Base-by-base conservation (phyloP, 2,329 filamentous ascomycete genomes). In the Fonsecaea erecta region DNA sequence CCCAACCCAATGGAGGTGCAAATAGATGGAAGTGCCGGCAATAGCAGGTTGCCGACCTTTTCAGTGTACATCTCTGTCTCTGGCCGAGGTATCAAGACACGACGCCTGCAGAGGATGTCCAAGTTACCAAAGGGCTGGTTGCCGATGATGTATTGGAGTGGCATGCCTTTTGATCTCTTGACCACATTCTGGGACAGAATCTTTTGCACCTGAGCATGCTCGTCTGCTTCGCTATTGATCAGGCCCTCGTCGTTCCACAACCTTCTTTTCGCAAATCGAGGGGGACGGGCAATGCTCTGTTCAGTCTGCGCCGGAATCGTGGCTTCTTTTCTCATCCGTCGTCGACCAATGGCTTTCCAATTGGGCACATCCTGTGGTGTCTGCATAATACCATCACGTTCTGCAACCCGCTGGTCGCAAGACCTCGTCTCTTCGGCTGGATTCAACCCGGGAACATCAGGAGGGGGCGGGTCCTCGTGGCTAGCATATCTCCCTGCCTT, bases 111-210 rank as follows among this genome's bases (percentile, higher is more conserved):
- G 61, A 84, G 79, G 52, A 99, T 90, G 48, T 97, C 90, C 16
- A 98, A 78, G 3, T 86, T 80, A 0, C 93, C 94, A 78, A 99
- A 98, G 1, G 90, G 95, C 75, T 97, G 93, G 4, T 88, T 88
- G 2, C 93, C 93, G 1, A 99, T 80, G 24, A 98, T 84, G 75
- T 98, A 98, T 76, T 98, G 95, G 35, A 99, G 78, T 1, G 95
- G 95, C 64, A 88, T 85, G 0, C 92, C 92, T n/a, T 71, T 76
- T 2, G 82, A 78, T 64, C 86, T 79, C 75, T 71, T 21, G 59
- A 58, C 60, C 78, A 83, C 73, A 80, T 76, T 60, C 24, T 52
- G 18, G 11, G 54, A 16, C n/a, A 59, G 26, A 28, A 60, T 12
- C 46, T 52, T 52, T 21, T 60, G 43, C 34, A 48, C 40, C 30